Evolutionary conservation across 805 yeast genomes (phyloP).

Genomic region (Ogataea thermomethanolica): DNA sequence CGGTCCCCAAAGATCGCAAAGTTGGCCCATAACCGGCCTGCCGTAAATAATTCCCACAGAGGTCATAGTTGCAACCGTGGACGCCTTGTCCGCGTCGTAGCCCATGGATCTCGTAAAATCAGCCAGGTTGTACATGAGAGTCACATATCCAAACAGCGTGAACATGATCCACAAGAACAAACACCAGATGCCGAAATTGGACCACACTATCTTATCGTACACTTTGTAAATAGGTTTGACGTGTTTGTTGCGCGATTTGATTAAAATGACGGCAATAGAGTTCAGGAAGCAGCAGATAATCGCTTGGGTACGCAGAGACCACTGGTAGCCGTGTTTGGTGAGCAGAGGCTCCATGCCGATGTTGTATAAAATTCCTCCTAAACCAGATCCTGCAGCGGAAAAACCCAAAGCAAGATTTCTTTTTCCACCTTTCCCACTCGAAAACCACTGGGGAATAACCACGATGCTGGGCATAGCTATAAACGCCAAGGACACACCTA

Average conservation of each 20-base stretch:
- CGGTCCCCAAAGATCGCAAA: slow-evolving; percentile 51
- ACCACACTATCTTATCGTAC: slow-evolving; percentile 41
- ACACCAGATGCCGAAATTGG: slow-evolving; percentile 34
- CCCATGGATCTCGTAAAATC: slow-evolving; percentile 61
- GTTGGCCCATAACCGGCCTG: slow-evolving; percentile 51
- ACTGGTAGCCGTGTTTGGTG: slow-evolving; percentile 35
- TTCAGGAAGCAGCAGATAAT: slow-evolving; percentile 37
- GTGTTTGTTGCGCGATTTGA: slow-evolving; percentile 37
- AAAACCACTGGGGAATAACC: slow-evolving; percentile 67
- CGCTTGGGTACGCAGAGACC: slow-evolving; percentile 52
- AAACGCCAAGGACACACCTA: slow-evolving; percentile 55
- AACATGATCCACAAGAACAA: slow-evolving; percentile 40
- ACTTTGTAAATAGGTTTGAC: slow-evolving; percentile 36
- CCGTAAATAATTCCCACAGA: slow-evolving; percentile 55
- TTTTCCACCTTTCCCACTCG: slow-evolving; percentile 38
- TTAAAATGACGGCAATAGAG: slow-evolving; percentile 32
- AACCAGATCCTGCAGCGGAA: slow-evolving; percentile 49
- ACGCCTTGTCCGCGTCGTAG: slow-evolving; percentile 50
- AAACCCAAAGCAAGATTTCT: slow-evolving; percentile 53
- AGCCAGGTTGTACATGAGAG: slow-evolving; percentile 54
- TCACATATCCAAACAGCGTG: slow-evolving; percentile 59
- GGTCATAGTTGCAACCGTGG: slow-evolving; percentile 57
- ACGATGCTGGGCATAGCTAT: slow-evolving; percentile 57
- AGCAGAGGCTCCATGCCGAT: slow-evolving; percentile 47
- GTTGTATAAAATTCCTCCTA: slow-evolving; percentile 49